Evolutionary conservation across 2,329 filamentous ascomycete species (phyloP), one percentile per base, ranked within the genome.

Genomic region (Apiospora sp.): DNA sequence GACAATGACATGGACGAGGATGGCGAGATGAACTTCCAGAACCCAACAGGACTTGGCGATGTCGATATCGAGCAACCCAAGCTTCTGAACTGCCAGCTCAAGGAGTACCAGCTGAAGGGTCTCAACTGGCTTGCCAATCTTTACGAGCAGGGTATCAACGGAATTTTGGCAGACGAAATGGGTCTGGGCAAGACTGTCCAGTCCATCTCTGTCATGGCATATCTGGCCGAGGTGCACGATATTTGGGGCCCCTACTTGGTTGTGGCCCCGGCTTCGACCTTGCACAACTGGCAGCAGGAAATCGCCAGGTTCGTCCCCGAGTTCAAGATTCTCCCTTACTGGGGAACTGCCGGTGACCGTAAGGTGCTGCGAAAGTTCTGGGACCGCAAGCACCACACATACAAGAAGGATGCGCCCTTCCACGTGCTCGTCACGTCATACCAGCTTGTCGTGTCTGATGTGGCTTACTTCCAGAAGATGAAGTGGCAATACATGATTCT

Each of bases 401-500:
- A 99, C 84, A 95, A 91, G 78, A 94, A 94, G 79, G 95, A 98
- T 73, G 95, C 95, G 0, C 92, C 95, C 19, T 98, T 99, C 86
- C 96, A 99, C 80, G 95, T 99, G 70, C 90, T 98, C 70, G 92
- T 99, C 68, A 99, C 96, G 0, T 98, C 96, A 0, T 99, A 99
- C 82, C 96, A 99, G 83, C 88, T 99, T 49, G 96, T 99, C 37
- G 96, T 99, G 27, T 94, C 95, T 37, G 96, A 99, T 81, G 94
- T 97, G 1, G 92, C 95, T 73, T 99, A 99, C 83, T 98, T 99
- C 86, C 96, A 98, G 84, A 98, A 98, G 87, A 96, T 99, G 88
- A 93, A 93, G 78, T 99, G 96, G 96, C 96, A 98, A 84, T 98
- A 99, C 86, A 99, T 99, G 96, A 98, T 99, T 82, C 90, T 99